A percentile compares a stretch with the other conserved stretches of the same genome.
Evolutionary conservation across 2,329 filamentous ascomycete species (phyloP).

Genomic region (Ophiostoma perfectum): DNA sequence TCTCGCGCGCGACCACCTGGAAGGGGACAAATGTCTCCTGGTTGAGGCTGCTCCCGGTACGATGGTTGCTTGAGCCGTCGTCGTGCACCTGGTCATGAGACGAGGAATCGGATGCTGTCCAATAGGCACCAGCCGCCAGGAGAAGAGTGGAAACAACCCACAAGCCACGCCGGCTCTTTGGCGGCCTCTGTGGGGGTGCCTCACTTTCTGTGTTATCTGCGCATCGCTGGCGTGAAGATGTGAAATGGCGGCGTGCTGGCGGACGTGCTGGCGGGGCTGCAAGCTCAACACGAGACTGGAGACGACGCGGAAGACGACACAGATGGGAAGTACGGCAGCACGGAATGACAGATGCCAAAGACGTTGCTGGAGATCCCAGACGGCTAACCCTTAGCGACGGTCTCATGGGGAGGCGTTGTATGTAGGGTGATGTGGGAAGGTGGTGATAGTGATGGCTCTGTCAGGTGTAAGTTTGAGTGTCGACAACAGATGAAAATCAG

Average conservation of each 20-base stretch:
- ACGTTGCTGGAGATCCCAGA: not conserved
- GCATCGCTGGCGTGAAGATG: not conserved
- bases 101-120: not conserved
- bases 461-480: not conserved
- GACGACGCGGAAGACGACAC: not conserved
- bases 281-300: not conserved
- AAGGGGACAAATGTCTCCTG: conserved; percentile 59
- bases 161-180: not conserved
- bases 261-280: not conserved
- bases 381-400: not conserved
- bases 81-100: not conserved
- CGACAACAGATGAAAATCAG: not conserved
- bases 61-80: conserved; percentile 13
- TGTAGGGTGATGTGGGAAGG: not conserved
- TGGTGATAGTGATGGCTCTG: not conserved
- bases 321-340: not conserved
- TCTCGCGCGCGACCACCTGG: conserved; percentile 55
- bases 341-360: not conserved
- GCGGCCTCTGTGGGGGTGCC: not conserved
- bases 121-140: conserved; percentile 7
- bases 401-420: not conserved
- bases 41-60: conserved; percentile 42
- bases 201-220: not conserved
- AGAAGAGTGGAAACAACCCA: not conserved
- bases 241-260: not conserved